These are phyloP conservation scores for Hippophae gyantsensis DNA, from an alignment of 306 rosid genomes.

Conservation along the genomic window DNA sequence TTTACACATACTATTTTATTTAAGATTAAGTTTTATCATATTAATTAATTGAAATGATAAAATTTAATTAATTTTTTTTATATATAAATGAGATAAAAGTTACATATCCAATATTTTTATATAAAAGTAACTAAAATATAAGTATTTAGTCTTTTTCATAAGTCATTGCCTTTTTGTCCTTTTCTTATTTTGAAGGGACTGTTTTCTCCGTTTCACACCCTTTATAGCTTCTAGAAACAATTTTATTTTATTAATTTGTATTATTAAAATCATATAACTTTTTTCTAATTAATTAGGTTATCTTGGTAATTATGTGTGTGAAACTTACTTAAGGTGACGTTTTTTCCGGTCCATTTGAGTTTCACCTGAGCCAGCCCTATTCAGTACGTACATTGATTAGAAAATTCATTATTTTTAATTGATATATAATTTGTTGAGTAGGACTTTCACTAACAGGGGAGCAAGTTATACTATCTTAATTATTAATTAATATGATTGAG, in stretches of 20 bases:
- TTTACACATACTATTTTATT: too few relatives aligned
- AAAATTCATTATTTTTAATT: constrained; percentile 3
- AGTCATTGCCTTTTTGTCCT: constrained; percentile 16
- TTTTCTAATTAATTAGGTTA: too few relatives aligned
- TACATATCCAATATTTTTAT: too few relatives aligned
- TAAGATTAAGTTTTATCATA: too few relatives aligned
- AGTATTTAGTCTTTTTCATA: too few relatives aligned
- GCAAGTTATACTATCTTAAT: constrained; percentile 21
- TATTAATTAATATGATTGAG: neutral
- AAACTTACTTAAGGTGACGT: neutral
- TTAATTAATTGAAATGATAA: too few relatives aligned
- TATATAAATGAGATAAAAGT: too few relatives aligned
- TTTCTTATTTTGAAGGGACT: constrained; percentile 20
- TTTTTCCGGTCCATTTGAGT: neutral
- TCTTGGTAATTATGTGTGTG: constrained; percentile 2
- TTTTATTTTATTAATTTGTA: constrained; percentile 7
- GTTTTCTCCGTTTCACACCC: constrained; percentile 21
- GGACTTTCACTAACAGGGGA: constrained; percentile 37
- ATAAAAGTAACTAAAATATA: too few relatives aligned
- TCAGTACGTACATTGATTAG: neutral
- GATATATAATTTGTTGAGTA: constrained; percentile 34
- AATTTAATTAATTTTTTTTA: too few relatives aligned
- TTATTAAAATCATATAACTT: neutral
- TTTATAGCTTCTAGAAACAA: constrained; percentile 39
- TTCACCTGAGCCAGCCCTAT: constrained; percentile 6